A percentile compares a stretch with the other conserved stretches of the same genome.
These are phyloP conservation scores for Mucuna pruriens DNA, from an alignment of 306 rosid genomes.

Conservation along the genomic window DNA sequence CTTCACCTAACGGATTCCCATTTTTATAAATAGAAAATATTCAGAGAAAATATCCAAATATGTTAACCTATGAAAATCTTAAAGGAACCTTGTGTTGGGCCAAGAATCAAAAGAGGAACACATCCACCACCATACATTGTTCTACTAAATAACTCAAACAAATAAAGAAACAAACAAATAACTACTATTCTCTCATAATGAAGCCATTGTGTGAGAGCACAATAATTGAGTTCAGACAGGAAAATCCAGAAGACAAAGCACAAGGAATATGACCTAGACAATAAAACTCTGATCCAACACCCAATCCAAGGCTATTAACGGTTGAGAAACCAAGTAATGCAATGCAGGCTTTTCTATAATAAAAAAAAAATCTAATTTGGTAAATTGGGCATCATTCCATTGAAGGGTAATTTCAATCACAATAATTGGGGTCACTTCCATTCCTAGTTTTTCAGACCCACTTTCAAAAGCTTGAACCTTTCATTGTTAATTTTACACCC, in stretches of 20 bases:
- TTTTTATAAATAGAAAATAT: background rate
- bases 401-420: background rate
- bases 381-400: background rate
- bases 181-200: background rate
- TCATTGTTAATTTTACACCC: background rate
- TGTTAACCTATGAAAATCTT: background rate
- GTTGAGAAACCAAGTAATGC: background rate
- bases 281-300: background rate
- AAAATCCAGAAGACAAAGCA: background rate
- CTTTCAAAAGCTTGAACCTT: background rate
- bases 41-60: background rate
- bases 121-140: background rate
- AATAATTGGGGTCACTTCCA: background rate
- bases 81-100: background rate
- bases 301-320: background rate
- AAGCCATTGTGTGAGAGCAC: background rate
- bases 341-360: background rate
- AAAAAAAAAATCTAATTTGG: background rate
- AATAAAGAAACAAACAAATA: too few species aligned
- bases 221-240: background rate
- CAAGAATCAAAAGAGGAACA: background rate
- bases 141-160: background rate
- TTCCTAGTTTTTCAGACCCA: conserved; percentile 6
- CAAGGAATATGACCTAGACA: background rate
- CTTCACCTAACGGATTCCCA: background rate